Evolutionary conservation across 331 rosid genomes (phyloP).

Genomic region (Pyracantha coccinea): DNA sequence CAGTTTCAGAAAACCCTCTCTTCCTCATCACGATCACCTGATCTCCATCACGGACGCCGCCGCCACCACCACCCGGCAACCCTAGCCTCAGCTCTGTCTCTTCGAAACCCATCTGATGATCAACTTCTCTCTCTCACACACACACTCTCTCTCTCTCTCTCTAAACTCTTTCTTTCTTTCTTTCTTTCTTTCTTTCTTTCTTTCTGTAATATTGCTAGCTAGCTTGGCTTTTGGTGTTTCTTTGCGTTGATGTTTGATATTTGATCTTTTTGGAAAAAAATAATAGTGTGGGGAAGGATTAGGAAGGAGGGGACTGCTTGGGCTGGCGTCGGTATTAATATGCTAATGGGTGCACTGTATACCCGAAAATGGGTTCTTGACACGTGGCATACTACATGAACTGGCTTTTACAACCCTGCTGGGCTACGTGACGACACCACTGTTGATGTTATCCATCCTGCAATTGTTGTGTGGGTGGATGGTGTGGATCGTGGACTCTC

Average conservation of each 20-base stretch:
- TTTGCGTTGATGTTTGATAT: background rate
- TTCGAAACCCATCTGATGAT: conserved; percentile 44
- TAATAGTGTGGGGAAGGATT: conserved; percentile 11
- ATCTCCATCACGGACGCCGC: conserved; percentile 10
- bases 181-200: conserved; percentile 21
- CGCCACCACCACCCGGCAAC: conserved; percentile 50
- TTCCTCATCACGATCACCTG: conserved; percentile 40
- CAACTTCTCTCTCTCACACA: background rate
- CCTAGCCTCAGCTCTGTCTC: conserved; percentile 92
- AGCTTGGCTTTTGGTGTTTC: background rate
- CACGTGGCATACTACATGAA: conserved; percentile 50
- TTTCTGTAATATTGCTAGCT: conserved; percentile 14
- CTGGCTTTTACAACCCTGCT: conserved; percentile 53
- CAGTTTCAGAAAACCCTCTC: conserved; percentile 78
- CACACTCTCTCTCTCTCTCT: background rate
- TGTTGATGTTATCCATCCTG: conserved; percentile 39
- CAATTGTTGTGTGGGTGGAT: conserved; percentile 34
- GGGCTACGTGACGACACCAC: conserved; percentile 47
- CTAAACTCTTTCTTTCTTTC: conserved; percentile 11
- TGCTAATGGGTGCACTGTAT: conserved; percentile 10
- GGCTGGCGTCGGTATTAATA: conserved; percentile 43
- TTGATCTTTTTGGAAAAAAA: conserved; percentile 31
- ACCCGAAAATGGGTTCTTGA: conserved; percentile 15
- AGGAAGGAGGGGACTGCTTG: conserved; percentile 16
- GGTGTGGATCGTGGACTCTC: conserved; percentile 29